Evolutionary conservation across 805 yeast genomes (phyloP).

Genomic region (Torulaspora franciscae): DNA sequence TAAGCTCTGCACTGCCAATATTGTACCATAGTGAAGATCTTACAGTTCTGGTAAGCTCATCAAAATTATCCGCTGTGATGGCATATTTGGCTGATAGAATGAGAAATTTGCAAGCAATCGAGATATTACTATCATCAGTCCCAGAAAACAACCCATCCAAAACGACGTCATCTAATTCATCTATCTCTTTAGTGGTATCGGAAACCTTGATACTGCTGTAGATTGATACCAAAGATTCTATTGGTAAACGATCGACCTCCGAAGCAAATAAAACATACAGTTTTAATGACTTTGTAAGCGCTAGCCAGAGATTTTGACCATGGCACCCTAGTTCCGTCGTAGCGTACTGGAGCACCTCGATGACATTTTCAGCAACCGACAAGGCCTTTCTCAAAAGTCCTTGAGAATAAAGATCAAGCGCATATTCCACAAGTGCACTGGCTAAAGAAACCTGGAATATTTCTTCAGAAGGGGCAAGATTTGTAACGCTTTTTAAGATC

Average conservation of each 20-base stretch:
- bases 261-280: constrained; percentile 54
- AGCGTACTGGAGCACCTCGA: constrained; percentile 33
- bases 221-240: constrained; percentile 35
- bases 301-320: constrained; percentile 62
- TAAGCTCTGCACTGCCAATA: constrained; percentile 60
- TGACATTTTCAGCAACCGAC: constrained; percentile 42
- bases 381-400: constrained; percentile 69
- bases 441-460: constrained; percentile 50
- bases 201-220: constrained; percentile 18
- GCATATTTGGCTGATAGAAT: constrained; percentile 48
- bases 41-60: constrained; percentile 40
- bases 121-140: constrained; percentile 28
- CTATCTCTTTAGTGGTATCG: constrained; percentile 20
- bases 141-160: constrained; percentile 17
- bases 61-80: constrained; percentile 21
- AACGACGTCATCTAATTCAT: constrained; percentile 31
- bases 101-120: constrained; percentile 40
- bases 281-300: constrained; percentile 52
- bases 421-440: constrained; percentile 52
- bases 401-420: constrained; percentile 46
- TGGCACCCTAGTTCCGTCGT: constrained; percentile 16
- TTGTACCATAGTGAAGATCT: constrained; percentile 60
- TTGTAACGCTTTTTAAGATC: constrained; percentile 42
- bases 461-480: constrained; percentile 44
- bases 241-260: constrained; percentile 47